A percentile compares a stretch with the other conserved stretches of the same genome.
These are phyloP conservation scores for Chlorella sp. DNA, from an alignment of 139 green algal genomes.

Conservation along the genomic window DNA sequence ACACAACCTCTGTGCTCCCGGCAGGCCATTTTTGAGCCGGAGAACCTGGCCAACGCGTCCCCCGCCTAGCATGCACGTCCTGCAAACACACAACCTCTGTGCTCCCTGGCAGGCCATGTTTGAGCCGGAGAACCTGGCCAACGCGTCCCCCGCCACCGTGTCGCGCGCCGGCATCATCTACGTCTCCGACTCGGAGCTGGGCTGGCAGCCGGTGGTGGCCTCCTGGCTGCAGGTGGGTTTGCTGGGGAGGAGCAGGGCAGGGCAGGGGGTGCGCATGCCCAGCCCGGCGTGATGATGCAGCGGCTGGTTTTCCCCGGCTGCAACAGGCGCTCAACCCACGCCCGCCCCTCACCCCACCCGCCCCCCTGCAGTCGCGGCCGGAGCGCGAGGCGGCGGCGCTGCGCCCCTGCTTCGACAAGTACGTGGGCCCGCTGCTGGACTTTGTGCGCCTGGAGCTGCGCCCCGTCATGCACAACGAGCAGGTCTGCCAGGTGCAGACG, in stretches of 20 bases:
- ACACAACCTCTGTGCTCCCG: too few species aligned
- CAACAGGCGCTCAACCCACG: too few species aligned
- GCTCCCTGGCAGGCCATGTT: conserved; percentile 88
- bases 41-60: conserved; percentile 95
- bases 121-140: conserved; percentile 95
- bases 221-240: conserved; percentile 78
- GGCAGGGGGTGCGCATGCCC: not conserved
- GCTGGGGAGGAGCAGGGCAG: not conserved
- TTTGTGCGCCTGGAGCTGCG: conserved; percentile 76
- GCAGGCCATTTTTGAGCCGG: conserved; percentile 90
- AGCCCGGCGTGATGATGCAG: too few species aligned
- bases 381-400: conserved; percentile 64
- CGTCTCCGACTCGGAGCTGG: conserved; percentile 89
- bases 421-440: conserved; percentile 79
- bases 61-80: too few species aligned
- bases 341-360: not conserved
- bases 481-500: conserved; percentile 77
- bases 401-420: conserved; percentile 83
- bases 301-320: too few species aligned
- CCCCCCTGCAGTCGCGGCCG: conserved; percentile 41
- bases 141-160: conserved; percentile 95
- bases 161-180: conserved; percentile 92
- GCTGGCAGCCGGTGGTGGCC: conserved; percentile 86
- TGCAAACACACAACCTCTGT: too few species aligned
- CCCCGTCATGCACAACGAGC: conserved; percentile 89